A percentile compares a stretch with the other conserved stretches of the same genome.
Conservation (phyloP, 345 rosid genomes). For the Salix udensis region DNA sequence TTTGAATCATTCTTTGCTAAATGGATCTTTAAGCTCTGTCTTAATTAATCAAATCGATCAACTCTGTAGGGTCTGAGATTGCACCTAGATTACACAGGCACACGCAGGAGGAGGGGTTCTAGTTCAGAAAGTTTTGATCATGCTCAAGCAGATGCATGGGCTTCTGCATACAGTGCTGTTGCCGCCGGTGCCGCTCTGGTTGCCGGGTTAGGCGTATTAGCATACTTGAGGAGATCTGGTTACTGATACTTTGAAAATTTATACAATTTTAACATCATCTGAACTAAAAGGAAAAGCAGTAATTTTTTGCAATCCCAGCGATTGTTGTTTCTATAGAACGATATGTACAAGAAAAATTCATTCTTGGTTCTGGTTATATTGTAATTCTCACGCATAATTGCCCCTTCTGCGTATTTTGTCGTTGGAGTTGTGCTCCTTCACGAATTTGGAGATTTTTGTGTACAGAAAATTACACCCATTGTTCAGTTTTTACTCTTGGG, state of each 20-base stretch:
- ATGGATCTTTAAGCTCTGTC: background rate
- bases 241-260: slow-evolving; percentile 20
- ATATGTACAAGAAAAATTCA: slow-evolving; percentile 6
- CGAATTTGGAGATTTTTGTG: slow-evolving; percentile 1
- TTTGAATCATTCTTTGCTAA: background rate
- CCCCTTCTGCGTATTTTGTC: slow-evolving; percentile 2
- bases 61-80: slow-evolving; percentile 75
- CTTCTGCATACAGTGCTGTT: slow-evolving; percentile 73
- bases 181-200: slow-evolving; percentile 93
- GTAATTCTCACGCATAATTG: background rate
- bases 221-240: slow-evolving; percentile 68
- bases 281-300: slow-evolving; percentile 5
- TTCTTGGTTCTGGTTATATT: background rate
- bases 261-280: background rate
- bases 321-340: slow-evolving; percentile 8
- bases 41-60: background rate
- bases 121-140: slow-evolving; percentile 51
- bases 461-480: background rate
- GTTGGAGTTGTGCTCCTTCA: background rate
- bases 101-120: slow-evolving; percentile 34
- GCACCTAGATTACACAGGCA: slow-evolving; percentile 75
- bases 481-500: background rate
- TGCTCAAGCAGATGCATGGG: slow-evolving; percentile 75
- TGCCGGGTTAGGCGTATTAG: slow-evolving; percentile 81
- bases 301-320: slow-evolving; percentile 1